Base-by-base conservation (phyloP, 2,329 filamentous ascomycete species). In the Lachnum nothofagi region DNA sequence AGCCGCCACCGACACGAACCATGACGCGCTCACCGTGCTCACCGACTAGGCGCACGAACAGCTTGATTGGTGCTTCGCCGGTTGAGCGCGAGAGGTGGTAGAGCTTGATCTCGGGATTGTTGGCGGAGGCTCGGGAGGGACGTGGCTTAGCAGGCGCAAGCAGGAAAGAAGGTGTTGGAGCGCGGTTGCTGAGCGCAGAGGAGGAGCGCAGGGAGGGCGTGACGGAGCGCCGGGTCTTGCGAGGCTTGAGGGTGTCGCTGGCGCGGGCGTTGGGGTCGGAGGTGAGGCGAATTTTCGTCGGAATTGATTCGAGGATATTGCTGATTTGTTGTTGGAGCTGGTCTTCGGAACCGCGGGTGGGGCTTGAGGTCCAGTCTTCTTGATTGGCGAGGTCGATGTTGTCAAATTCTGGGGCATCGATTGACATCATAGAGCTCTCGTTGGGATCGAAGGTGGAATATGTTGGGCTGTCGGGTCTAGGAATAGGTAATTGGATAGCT, bases 1-100 rank as follows among this genome's bases (percentile, higher is more conserved):
- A 98, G n/a, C 93, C 93, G 51, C 93, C 93, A 10, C 93, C 93
- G 10, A 98, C 91, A 29, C 93, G 86, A 6, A 98, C 93, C 93
- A 98, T 97, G 53, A 97, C 90, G 44, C 93, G 83, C 67, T 97
- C 90, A 14, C 88, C 88, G 48, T 82, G 78, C 66, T 95, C 90
- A 42, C 93, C 93, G 2, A 98, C 91, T 1, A 90, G 83, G 14
- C 93, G 86, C 44, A 98, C 91, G 62, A 94, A 95, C 4, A 98
- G 79, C 69, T 96, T 97, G 64, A 96, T 91, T 0, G 93, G 93
- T 10, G 88, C 81, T 56, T 93, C 85, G 48, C 88, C 88, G 29
- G 85, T 89, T 16, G 86, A 83, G 41, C 90, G 82, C 12, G 88
- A 89, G 31, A 98, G 78, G 68, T 97, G 91, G 62, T 97, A 98